Conservation (phyloP, 2,329 filamentous ascomycete genomes). For the Zelopaecilomyces penicillatus region DNA sequence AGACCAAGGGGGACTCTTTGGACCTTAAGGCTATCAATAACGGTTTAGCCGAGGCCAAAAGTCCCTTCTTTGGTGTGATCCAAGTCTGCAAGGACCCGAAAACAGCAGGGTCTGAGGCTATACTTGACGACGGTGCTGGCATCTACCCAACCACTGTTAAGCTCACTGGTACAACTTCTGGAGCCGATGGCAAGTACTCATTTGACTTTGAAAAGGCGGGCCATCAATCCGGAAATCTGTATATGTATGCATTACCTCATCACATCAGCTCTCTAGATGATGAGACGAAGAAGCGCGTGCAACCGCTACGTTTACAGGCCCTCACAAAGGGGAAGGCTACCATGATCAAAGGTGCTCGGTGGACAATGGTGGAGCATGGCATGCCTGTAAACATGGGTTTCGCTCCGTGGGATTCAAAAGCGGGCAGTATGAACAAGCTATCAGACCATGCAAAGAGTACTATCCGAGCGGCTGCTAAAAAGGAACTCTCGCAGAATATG, state of each 20-base stretch:
- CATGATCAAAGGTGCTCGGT: constrained; percentile 61
- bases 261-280: constrained; percentile 68
- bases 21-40: constrained; percentile 62
- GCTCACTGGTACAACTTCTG: constrained; percentile 55
- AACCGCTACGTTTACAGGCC: constrained; percentile 59
- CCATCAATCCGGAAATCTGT: constrained; percentile 46
- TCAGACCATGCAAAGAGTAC: constrained; percentile 45
- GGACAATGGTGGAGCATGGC: constrained; percentile 68
- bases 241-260: constrained; percentile 87
- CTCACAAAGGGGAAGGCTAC: constrained; percentile 78
- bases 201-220: constrained; percentile 69
- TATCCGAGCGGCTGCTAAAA: constrained; percentile 55
- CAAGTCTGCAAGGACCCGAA: constrained; percentile 74
- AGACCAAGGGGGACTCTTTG: constrained; percentile 49
- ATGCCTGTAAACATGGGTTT: constrained; percentile 71
- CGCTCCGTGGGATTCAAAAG: constrained; percentile 61
- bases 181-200: constrained; percentile 59
- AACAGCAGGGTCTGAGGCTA: constrained; percentile 44
- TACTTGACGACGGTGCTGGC: constrained; percentile 70
- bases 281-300: constrained; percentile 40
- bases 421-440: constrained; percentile 38
- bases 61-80: constrained; percentile 66
- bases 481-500: constrained; percentile 72
- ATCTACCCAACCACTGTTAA: constrained; percentile 60
- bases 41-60: constrained; percentile 53